phyloP scores from a whole-genome alignment of 306 rosid genomes.

The Oxytropis ochrocephala region DNA sequence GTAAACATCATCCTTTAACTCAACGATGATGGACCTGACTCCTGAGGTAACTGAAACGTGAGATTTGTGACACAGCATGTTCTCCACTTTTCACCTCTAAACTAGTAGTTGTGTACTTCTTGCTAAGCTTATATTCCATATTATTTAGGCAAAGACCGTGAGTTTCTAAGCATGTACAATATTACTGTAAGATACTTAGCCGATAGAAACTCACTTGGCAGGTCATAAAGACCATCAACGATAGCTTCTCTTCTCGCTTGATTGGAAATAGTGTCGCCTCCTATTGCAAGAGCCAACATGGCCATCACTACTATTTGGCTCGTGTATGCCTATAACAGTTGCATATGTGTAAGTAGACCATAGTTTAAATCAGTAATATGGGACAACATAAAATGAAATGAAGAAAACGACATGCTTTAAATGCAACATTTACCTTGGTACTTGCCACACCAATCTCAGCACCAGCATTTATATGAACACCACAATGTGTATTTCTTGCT shows the following conservation, averaged over 20 bases:
- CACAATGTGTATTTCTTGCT: conserved; percentile 94
- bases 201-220: conserved; percentile 70
- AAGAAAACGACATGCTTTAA: conserved; percentile 7
- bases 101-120: background rate
- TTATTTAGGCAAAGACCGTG: background rate
- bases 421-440: conserved; percentile 69
- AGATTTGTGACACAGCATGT: background rate
- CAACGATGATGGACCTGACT: background rate
- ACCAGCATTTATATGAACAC: conserved; percentile 97
- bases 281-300: conserved; percentile 91
- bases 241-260: conserved; percentile 82
- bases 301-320: conserved; percentile 99
- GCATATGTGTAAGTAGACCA: conserved; percentile 11
- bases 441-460: conserved; percentile 99
- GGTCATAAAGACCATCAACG: conserved; percentile 77
- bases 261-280: conserved; percentile 84
- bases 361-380: conserved; percentile 7
- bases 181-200: conserved; percentile 8
- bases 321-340: conserved; percentile 71
- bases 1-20: background rate
- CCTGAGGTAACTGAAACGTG: background rate
- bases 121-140: background rate
- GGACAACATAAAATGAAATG: conserved; percentile 10
- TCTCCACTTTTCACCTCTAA: background rate
- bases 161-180: background rate